Evolutionary conservation across 1,139 yeast species (phyloP).

Genomic region (Debaryomycetaceae sp.): DNA sequence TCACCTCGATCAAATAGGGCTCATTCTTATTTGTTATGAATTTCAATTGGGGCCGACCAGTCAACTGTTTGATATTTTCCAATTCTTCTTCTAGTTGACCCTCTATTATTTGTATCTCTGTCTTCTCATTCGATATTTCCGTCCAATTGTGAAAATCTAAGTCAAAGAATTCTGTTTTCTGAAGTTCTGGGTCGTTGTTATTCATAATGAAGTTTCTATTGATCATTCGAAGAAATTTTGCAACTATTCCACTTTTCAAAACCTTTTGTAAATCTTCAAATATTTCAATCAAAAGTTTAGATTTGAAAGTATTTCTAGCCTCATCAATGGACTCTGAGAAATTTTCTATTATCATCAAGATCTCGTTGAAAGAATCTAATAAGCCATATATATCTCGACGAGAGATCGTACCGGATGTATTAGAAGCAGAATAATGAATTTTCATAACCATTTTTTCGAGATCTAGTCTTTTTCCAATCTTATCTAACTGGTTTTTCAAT

Average conservation of each 20-base stretch:
- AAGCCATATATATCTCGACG: slow-evolving; percentile 66
- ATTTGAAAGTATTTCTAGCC: slow-evolving; percentile 11
- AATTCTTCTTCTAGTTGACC: slow-evolving; percentile 50
- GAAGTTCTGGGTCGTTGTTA: slow-evolving; percentile 44
- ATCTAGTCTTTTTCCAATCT: slow-evolving; percentile 42
- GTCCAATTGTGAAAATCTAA: slow-evolving; percentile 37
- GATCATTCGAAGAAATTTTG: slow-evolving; percentile 49
- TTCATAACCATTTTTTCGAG: slow-evolving; percentile 65
- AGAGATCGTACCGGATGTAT: slow-evolving; percentile 43
- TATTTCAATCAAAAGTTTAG: slow-evolving; percentile 23
- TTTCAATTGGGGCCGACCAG: slow-evolving; percentile 58
- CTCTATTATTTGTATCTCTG: slow-evolving; percentile 45
- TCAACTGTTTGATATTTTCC: slow-evolving; percentile 32
- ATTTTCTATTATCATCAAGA: slow-evolving; percentile 22
- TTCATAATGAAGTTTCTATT: slow-evolving; percentile 55
- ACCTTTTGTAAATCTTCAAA: slow-evolving; percentile 18
- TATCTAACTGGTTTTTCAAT: slow-evolving; percentile 40
- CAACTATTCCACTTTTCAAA: slow-evolving; percentile 18
- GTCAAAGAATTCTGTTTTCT: slow-evolving; percentile 54
- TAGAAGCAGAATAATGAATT: slow-evolving; percentile 53
- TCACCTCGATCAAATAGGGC: slow-evolving; percentile 70
- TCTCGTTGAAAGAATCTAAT: slow-evolving; percentile 48
- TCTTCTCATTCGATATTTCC: slow-evolving; percentile 34
- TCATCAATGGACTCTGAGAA: slow-evolving; percentile 22
- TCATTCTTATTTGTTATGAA: slow-evolving; percentile 60